Evolutionary conservation across 306 rosid species (phyloP), one percentile per base, ranked within the genome.

Genomic region (Luffa acutangula): DNA sequence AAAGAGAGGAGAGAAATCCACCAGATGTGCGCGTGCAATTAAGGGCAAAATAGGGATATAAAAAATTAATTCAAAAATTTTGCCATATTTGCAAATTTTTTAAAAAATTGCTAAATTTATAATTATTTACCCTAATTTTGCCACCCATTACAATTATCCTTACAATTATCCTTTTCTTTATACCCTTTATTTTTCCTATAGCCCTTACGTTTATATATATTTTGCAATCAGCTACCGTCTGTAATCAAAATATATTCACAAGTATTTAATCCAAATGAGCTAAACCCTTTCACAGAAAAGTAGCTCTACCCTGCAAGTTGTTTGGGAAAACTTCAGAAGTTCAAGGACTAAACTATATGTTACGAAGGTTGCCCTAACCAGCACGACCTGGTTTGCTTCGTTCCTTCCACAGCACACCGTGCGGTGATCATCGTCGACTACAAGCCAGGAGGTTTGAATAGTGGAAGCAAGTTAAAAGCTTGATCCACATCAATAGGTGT

Each of bases 391-490:
- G n/a, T 66, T 17, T 4, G 9, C 5, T n/a, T 39, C 75, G 33
- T 33, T 13, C 65, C 41, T 62, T 62, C 18, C 3, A 20, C 36
- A 20, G 31, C 31, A 69, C 0, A 1, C 4, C 33, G 4, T 13
- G 7, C 25, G 13, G 49, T 69, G 36, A 42, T 20, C 15, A 42
- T 20, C 15, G 3, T 18, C 15, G 14, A 11, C 85, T 90, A 94
- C 37, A 94, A 83, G 71, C 98, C 98, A 33, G 97, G 97, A n/a
- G 98, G 98, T 81, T 89, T 90, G 76, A 94, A 79, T 8, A 85
- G 77, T 52, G 97, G 97, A 84, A 78, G 70, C 74, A 80, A 48
- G 82, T 86, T 82, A 71, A 79, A 88, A 60, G 85, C 4, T 80
- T 77, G 81, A 7, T 92, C 96, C 2, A 88, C 53, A 53, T 94